phyloP scores from a whole-genome alignment of 2,329 filamentous ascomycete species.

The Aspergillus sp. region DNA sequence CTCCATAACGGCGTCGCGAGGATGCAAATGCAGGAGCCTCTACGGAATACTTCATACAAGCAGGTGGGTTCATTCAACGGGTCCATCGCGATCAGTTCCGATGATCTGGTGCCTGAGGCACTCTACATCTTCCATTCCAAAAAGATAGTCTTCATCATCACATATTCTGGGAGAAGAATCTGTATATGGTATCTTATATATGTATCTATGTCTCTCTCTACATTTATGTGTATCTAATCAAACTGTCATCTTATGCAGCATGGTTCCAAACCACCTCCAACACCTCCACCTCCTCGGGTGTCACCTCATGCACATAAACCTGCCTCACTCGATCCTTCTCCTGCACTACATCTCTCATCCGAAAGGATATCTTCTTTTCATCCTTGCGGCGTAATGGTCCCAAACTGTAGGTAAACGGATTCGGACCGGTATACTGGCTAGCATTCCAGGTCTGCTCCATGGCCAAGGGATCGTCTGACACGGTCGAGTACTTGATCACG shows the following conservation, averaged over 20 bases:
- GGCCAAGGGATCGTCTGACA: slow-evolving; percentile 38
- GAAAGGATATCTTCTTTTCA: slow-evolving; percentile 53
- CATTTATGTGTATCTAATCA: neutral
- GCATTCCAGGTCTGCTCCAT: slow-evolving; percentile 57
- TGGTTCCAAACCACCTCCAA: slow-evolving; percentile 28
- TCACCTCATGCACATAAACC: slow-evolving; percentile 48
- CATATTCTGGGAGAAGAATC: no score
- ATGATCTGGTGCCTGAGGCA: neutral
- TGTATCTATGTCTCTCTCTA: neutral
- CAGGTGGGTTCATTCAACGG: neutral
- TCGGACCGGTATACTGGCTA: slow-evolving; percentile 38
- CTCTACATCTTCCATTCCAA: neutral
- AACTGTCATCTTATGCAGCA: neutral
- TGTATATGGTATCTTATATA: neutral
- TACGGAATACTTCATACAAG: neutral
- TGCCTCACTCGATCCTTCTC: slow-evolving; percentile 49
- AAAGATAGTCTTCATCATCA: neutral
- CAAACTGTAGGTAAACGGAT: slow-evolving; percentile 51
- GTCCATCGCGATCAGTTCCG: neutral
- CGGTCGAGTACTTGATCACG: slow-evolving; percentile 50
- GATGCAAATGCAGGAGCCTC: neutral
- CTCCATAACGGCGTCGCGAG: no score
- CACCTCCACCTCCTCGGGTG: slow-evolving; percentile 17
- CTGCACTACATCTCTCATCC: slow-evolving; percentile 45
- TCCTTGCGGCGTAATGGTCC: slow-evolving; percentile 47